phyloP scores from a whole-genome alignment of 768 basidiomycete species.

The Leccinum subgranulosum region DNA sequence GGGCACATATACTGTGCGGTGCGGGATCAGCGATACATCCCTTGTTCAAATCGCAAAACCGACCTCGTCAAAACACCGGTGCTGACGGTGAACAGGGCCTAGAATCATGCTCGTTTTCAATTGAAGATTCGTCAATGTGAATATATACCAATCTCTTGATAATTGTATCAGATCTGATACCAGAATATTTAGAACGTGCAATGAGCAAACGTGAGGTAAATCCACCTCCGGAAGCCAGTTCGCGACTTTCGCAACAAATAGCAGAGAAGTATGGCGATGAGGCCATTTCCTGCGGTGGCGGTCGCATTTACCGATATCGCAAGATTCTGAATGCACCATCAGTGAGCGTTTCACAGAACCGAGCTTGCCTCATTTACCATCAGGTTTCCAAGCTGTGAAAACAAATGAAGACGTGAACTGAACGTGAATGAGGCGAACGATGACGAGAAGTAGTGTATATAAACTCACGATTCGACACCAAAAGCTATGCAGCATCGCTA shows the following conservation, averaged over 20 bases:
- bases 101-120: not conserved
- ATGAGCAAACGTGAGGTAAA: not conserved
- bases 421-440: constrained; percentile 9
- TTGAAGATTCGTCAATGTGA: not conserved
- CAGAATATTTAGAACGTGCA: not conserved
- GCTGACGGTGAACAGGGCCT: constrained; percentile 56
- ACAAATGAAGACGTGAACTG: constrained; percentile 41
- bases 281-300: constrained; percentile 44
- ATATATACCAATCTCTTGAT: constrained; percentile 41
- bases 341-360: not conserved
- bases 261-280: constrained; percentile 49
- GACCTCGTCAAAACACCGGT: constrained; percentile 33
- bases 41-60: not conserved
- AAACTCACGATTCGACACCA: constrained; percentile 33
- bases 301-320: constrained; percentile 52
- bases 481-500: constrained; percentile 29
- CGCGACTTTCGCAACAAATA: constrained; percentile 38
- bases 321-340: constrained; percentile 25
- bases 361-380: constrained; percentile 33
- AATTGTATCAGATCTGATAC: constrained; percentile 42
- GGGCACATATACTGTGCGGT: constrained; percentile 43
- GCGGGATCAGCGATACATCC: constrained; percentile 2
- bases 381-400: constrained; percentile 39
- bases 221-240: constrained; percentile 45
- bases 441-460: not conserved